Evolutionary conservation across 2,329 filamentous ascomycete species (phyloP).

Genomic region (Fusarium nelsonii): DNA sequence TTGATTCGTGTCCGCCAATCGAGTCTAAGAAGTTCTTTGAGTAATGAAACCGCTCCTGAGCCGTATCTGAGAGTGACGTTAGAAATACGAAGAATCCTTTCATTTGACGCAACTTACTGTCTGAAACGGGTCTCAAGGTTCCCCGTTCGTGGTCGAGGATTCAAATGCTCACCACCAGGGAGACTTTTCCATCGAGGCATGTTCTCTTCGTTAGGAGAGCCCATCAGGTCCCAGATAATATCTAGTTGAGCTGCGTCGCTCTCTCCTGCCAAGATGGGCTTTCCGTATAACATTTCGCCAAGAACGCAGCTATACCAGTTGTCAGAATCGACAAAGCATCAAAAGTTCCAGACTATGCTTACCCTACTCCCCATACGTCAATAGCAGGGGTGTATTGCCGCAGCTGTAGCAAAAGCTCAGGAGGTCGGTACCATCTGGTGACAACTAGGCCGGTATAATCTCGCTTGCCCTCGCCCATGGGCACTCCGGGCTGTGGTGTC

Average conservation of each 20-base stretch:
- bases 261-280: slow-evolving; percentile 90
- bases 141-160: slow-evolving; percentile 69
- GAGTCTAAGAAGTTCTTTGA: slow-evolving; percentile 85
- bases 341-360: slow-evolving; percentile 52
- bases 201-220: slow-evolving; percentile 86
- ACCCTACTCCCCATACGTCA: slow-evolving; percentile 98
- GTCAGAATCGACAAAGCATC: slow-evolving; percentile 35
- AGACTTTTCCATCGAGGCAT: slow-evolving; percentile 93
- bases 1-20: slow-evolving; percentile 93
- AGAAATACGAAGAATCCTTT: slow-evolving; percentile 1
- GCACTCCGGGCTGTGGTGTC: slow-evolving; percentile 79
- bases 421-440: slow-evolving; percentile 95
- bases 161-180: slow-evolving; percentile 83
- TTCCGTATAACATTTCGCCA: slow-evolving; percentile 95
- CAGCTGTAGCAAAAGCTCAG: slow-evolving; percentile 89
- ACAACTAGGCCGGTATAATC: slow-evolving; percentile 98
- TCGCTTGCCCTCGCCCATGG: slow-evolving; percentile 85
- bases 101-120: slow-evolving; percentile 63
- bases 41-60: slow-evolving; percentile 78
- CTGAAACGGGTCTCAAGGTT: slow-evolving; percentile 81
- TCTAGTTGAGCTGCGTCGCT: slow-evolving; percentile 91
- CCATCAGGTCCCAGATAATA: slow-evolving; percentile 93
- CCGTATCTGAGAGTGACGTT: slow-evolving; percentile 65
- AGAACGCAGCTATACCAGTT: slow-evolving; percentile 84
- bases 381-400: slow-evolving; percentile 96